Percentiles rank a stretch among this genome's conserved stretches.
Evolutionary conservation across 805 yeast genomes (phyloP).

Genomic region (Yarrowia bubula): DNA sequence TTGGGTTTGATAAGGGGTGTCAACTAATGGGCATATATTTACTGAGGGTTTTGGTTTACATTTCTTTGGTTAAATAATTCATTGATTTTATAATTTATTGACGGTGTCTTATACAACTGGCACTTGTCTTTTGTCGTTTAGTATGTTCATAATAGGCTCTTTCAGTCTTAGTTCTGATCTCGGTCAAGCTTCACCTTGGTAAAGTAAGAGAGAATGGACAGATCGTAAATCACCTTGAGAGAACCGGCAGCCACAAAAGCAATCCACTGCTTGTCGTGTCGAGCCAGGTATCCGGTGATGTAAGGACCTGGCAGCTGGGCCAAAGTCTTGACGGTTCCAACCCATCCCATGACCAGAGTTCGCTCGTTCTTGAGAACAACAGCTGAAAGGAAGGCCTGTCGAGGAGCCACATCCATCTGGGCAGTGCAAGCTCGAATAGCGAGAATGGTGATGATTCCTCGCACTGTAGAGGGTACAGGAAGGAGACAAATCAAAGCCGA

Average conservation of each 20-base stretch:
- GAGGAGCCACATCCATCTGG: slow-evolving; percentile 87
- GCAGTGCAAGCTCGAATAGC: slow-evolving; percentile 58
- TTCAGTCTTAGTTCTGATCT: slow-evolving; percentile 18
- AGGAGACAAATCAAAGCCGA: slow-evolving; percentile 56
- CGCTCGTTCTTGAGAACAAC: slow-evolving; percentile 63
- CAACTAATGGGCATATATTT: too few relatives aligned
- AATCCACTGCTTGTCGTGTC: slow-evolving; percentile 37
- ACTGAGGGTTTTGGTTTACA: neutral
- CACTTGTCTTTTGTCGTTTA: neutral
- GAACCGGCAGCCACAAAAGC: slow-evolving; percentile 41
- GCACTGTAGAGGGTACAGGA: slow-evolving; percentile 47
- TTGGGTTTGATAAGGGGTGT: neutral
- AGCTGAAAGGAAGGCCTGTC: slow-evolving; percentile 73
- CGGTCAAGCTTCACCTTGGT: slow-evolving; percentile 27
- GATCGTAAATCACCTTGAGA: slow-evolving; percentile 40
- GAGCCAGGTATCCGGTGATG: slow-evolving; percentile 70
- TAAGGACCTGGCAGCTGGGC: slow-evolving; percentile 78
- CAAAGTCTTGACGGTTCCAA: slow-evolving; percentile 77
- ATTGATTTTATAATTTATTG: neutral
- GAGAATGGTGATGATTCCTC: slow-evolving; percentile 51
- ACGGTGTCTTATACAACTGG: neutral
- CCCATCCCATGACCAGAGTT: slow-evolving; percentile 78
- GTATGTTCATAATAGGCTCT: neutral
- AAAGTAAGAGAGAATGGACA: slow-evolving; percentile 36
- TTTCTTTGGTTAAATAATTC: neutral